Base-by-base conservation (phyloP, 192 early-diverging fungal genomes). In the Entomortierella lignicola region DNA sequence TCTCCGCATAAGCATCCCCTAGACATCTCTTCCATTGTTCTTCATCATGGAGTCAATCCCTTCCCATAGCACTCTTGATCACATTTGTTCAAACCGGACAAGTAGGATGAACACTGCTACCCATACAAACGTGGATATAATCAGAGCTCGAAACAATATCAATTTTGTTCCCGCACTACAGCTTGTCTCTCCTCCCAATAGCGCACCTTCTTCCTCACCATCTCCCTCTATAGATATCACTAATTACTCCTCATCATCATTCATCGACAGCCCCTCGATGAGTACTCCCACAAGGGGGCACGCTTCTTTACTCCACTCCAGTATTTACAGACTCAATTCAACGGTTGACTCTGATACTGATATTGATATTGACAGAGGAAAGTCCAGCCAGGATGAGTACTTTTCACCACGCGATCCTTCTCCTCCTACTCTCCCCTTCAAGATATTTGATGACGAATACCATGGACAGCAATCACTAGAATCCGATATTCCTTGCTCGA, bases 161-260 rank as follows among this genome's bases (percentile, higher is more conserved):
- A 30, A 13, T 7, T 32, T 34, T 11, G 4, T 26, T 51, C 52
- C 27, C 20, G 20, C 18, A 2, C 23, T 42, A 18, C 39, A 29
- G 39, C 26, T 55, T 7, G 20, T 4, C 26, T 55, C 63, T 12
- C 63, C 63, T 52, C 63, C 63, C 25, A 41, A 66, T 15, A 66
- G 63, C 53, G 18, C 53, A 23, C 17, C 52, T 1, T 43, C 63
- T 3, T 39, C 37, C 29, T 66, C 63, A 21, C 52, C 52, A 13
- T 55, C 63, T 2, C 27, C 63, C 8, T 55, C 37, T 8, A 44
- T 44, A 37, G 53, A 53, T 39, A 41, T 30, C 11, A 26, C 25
- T 29, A 31, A 27, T 18, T 7, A 27, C 11, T 29, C 60, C 26
- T 37, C 60, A 3, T 25, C 39, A 11, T 44, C 58, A 27, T 26